Conservation (phyloP, 2,329 filamentous ascomycete genomes). For the Fusarium robinianum region DNA sequence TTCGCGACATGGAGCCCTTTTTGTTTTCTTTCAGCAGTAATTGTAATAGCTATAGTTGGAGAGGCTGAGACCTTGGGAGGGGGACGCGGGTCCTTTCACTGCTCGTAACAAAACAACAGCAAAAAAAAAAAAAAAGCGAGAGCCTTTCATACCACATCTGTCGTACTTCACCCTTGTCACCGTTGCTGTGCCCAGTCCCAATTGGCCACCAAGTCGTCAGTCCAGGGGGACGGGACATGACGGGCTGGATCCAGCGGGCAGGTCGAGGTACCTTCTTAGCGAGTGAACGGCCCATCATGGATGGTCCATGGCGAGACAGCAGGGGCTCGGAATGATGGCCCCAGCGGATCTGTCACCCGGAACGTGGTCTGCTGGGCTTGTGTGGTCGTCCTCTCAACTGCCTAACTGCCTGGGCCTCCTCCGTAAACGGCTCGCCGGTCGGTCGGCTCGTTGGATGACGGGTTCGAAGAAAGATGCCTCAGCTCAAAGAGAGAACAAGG, state of each 20-base stretch:
- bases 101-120: constrained; percentile 1
- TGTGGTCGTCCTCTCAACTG: constrained; percentile 25
- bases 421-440: constrained; percentile 21
- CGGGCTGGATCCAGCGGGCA: constrained; percentile 38
- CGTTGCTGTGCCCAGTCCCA: constrained; percentile 16
- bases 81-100: too few relatives aligned
- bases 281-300: constrained; percentile 33
- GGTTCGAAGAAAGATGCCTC: not conserved
- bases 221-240: constrained; percentile 33
- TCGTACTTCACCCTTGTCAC: constrained; percentile 22
- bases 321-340: constrained; percentile 34
- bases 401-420: constrained; percentile 23
- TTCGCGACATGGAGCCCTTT: constrained; percentile 3
- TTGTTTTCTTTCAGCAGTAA: too few relatives aligned
- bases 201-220: constrained; percentile 31
- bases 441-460: constrained; percentile 5
- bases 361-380: constrained; percentile 18
- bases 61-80: too few relatives aligned
- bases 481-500: constrained; percentile 1
- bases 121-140: constrained; percentile 2
- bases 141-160: constrained; percentile 9
- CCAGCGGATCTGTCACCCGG: constrained; percentile 36
- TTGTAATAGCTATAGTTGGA: too few relatives aligned
- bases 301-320: constrained; percentile 31
- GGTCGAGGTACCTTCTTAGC: constrained; percentile 37